These are phyloP conservation scores for Mycena chlorophos DNA, from an alignment of 768 basidiomycete genomes.

Conservation along the genomic window DNA sequence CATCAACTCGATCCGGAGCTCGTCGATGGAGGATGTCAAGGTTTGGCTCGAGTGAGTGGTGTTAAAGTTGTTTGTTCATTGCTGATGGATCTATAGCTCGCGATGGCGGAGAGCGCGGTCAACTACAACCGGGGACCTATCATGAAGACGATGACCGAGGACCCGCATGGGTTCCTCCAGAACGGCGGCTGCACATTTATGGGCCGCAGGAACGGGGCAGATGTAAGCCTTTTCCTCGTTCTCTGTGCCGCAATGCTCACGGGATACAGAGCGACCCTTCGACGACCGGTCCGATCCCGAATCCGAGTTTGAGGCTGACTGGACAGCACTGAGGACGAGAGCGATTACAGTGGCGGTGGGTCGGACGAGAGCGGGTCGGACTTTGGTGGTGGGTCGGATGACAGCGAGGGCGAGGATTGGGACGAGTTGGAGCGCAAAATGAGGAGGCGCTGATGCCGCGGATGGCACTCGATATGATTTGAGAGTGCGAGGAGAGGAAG, in stretches of 20 bases:
- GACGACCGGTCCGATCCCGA: slow-evolving; percentile 49
- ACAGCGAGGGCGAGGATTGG: slow-evolving; percentile 89
- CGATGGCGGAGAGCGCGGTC: slow-evolving; percentile 92
- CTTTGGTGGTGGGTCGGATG: slow-evolving; percentile 48
- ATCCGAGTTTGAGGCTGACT: slow-evolving; percentile 50
- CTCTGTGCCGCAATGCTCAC: slow-evolving; percentile 1
- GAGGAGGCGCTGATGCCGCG: too few species aligned
- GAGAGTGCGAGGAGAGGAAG: too few species aligned
- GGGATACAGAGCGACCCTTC: slow-evolving; percentile 39
- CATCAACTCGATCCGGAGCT: slow-evolving; percentile 92
- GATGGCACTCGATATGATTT: too few species aligned
- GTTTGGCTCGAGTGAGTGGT: slow-evolving; percentile 93
- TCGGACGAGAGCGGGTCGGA: slow-evolving; percentile 67
- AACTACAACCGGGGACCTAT: slow-evolving; percentile 98
- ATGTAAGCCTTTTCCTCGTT: slow-evolving; percentile 48
- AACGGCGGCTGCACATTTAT: slow-evolving; percentile 94
- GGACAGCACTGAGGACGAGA: slow-evolving; percentile 56
- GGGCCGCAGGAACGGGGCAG: slow-evolving; percentile 65
- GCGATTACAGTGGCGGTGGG: slow-evolving; percentile 70
- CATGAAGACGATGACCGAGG: slow-evolving; percentile 98
- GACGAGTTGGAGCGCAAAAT: slow-evolving; percentile 92
- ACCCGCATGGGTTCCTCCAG: slow-evolving; percentile 92
- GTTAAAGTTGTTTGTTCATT: neutral
- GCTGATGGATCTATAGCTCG: slow-evolving; percentile 53
- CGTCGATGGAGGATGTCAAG: slow-evolving; percentile 94